Base-by-base conservation (phyloP, 1,284 basidiomycete genomes). In the Austroboletus olivaceoglutinosus region DNA sequence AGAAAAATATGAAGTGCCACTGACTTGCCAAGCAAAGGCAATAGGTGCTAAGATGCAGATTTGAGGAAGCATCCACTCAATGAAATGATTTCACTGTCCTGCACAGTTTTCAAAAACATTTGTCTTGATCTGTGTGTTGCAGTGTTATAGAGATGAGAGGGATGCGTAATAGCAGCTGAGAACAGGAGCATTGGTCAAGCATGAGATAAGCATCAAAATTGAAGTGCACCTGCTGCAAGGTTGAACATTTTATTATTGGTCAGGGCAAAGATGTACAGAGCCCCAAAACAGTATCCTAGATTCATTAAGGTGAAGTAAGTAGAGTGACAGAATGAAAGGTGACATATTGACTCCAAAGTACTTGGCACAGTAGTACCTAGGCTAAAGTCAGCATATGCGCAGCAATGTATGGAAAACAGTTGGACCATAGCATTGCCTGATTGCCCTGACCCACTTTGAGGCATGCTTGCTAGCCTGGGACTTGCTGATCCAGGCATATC, bases 271-370 rank as follows among this genome's bases (percentile, higher is more conserved):
- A 74, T 73, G 51, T 73, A 81, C 0, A 78, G 77, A 3, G 72
- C 82, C 2, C 81, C 82, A 56, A 83, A 82, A 57, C 80, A 83
- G 57, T 81, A 81, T 16, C 81, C 81, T 81, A n/a, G 5, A 41
- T 16, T 18, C 22, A 4, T 7, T n/a, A n/a, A 19, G 3, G 10
- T 18, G 22, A 22, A 3, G 19, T 37, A 36, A 45, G 31, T 1
- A 11, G 45, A 31, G 36, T 11, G 5, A 19, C 36, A 12, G n/a
- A 0, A n/a, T n/a, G 18, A 43, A 30, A 30, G 22, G 34, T 7
- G 18, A 18, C 52, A n/a, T 50, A 73, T 73, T 73, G 25, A 72
- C 70, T n/a, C 70, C 65, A 56, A 58, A 64, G 56, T 75, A 77
- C 50, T 70, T 68, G 36, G 67, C 58, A 16, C 41, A n/a, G n/a